phyloP scores from a whole-genome alignment of 2,329 filamentous ascomycete genomes.

The Colletotrichum scovillei region DNA sequence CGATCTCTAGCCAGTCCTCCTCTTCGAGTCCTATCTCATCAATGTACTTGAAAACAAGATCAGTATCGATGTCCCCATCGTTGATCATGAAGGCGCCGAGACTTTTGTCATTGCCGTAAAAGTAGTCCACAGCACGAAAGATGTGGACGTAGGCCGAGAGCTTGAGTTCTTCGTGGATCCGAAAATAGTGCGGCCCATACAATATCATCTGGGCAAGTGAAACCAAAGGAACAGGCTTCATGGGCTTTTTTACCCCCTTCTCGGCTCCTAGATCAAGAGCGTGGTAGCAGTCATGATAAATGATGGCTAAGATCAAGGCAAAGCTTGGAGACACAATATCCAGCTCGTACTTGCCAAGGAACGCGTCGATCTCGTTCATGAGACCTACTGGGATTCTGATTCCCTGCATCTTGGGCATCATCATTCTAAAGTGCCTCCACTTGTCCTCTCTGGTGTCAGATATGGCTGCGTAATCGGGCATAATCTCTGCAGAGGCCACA shows the following conservation, averaged over 20 bases:
- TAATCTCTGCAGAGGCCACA: not conserved
- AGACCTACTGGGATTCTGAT: not conserved
- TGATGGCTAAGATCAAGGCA: not conserved
- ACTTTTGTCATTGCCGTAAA: not conserved
- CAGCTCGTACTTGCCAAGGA: not conserved
- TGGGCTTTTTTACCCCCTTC: not conserved
- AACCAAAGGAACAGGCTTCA: not conserved
- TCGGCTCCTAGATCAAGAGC: not conserved
- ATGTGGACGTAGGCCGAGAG: slow-evolving; percentile 9
- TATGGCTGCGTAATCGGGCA: not conserved
- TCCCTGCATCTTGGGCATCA: not conserved
- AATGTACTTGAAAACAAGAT: not conserved
- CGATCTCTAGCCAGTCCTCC: slow-evolving; percentile 1
- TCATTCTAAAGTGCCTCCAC: not conserved
- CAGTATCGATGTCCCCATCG: not conserved
- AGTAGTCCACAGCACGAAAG: not conserved
- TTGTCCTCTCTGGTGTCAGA: not conserved
- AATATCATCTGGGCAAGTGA: not conserved
- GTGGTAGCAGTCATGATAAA: not conserved
- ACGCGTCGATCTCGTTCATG: not conserved
- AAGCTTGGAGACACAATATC: not conserved
- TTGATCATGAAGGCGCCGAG: not conserved
- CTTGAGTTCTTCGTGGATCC: not conserved
- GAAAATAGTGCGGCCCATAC: slow-evolving; percentile 1
- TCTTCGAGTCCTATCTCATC: not conserved